These are phyloP conservation scores for Quercus ilex DNA, from an alignment of 306 rosid species.

Conservation along the genomic window DNA sequence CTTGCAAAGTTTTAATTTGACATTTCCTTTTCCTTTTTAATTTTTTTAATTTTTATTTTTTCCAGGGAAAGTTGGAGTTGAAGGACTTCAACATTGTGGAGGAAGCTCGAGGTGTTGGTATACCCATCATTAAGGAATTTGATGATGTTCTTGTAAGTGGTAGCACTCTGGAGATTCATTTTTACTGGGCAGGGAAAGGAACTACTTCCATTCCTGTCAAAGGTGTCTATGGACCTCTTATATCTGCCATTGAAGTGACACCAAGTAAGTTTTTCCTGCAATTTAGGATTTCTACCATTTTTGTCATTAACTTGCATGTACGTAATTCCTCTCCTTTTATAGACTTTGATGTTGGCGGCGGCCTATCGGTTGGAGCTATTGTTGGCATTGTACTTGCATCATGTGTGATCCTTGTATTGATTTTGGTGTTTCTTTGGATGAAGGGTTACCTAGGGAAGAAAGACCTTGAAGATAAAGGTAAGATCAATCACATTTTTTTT, in stretches of 20 bases:
- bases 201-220: constrained; percentile 59
- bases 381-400: constrained; percentile 61
- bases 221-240: constrained; percentile 82
- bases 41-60: too few relatives aligned
- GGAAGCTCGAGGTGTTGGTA: constrained; percentile 67
- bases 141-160: constrained; percentile 42
- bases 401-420: constrained; percentile 30
- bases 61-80: constrained; percentile 48
- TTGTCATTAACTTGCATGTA: not conserved
- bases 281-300: not conserved
- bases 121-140: constrained; percentile 23
- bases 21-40: not conserved
- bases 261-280: constrained; percentile 44
- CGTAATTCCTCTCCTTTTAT: not conserved
- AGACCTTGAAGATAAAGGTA: constrained; percentile 55
- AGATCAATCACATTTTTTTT: not conserved
- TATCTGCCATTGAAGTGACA: constrained; percentile 67
- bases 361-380: constrained; percentile 52
- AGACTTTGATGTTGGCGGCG: constrained; percentile 50
- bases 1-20: constrained; percentile 4
- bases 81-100: constrained; percentile 55
- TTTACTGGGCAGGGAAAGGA: constrained; percentile 83
- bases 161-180: constrained; percentile 61
- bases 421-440: constrained; percentile 39
- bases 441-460: constrained; percentile 47